Percentiles rank a stretch among this genome's conserved stretches.
Evolutionary conservation across 164 flowering plant species (phyloP).

Genomic region (Warburgia ugandensis): DNA sequence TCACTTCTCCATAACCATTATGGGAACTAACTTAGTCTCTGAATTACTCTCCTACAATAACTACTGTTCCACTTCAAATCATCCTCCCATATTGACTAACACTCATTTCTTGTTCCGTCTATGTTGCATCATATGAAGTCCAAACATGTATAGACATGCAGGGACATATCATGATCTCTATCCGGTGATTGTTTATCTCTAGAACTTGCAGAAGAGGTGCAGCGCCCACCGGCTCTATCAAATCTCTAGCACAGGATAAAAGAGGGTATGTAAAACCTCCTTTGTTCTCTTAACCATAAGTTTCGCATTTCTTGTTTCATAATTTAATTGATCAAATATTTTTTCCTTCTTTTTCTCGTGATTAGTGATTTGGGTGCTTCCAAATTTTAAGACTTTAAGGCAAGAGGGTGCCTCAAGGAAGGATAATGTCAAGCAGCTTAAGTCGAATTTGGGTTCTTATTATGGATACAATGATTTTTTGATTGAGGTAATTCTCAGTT

Average conservation of each 20-base stretch:
- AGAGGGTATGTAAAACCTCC: slow-evolving; percentile 48
- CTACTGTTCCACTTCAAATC: too few species aligned
- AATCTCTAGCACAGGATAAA: slow-evolving; percentile 67
- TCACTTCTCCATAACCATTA: too few species aligned
- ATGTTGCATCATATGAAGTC: too few species aligned
- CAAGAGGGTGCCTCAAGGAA: slow-evolving; percentile 61
- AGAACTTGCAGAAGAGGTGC: slow-evolving; percentile 82
- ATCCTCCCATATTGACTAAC: too few species aligned
- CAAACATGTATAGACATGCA: too few species aligned
- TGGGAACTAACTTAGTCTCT: too few species aligned
- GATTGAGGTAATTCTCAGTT: slow-evolving; percentile 52
- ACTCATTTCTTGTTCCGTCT: too few species aligned
- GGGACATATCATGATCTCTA: neutral
- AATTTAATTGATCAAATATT: neutral
- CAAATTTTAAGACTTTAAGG: slow-evolving; percentile 71
- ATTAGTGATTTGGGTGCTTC: slow-evolving; percentile 76
- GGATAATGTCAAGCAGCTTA: slow-evolving; percentile 77
- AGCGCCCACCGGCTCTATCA: slow-evolving; percentile 67
- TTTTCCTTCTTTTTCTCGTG: neutral
- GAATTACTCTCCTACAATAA: too few species aligned
- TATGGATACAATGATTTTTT: slow-evolving; percentile 96
- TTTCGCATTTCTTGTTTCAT: neutral
- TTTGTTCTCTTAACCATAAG: neutral
- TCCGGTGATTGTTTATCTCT: neutral
- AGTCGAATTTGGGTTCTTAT: slow-evolving; percentile 65